Evolutionary conservation across 2,329 filamentous ascomycete species (phyloP), one percentile per base, ranked within the genome.

Genomic region (Corynespora cassiicola): DNA sequence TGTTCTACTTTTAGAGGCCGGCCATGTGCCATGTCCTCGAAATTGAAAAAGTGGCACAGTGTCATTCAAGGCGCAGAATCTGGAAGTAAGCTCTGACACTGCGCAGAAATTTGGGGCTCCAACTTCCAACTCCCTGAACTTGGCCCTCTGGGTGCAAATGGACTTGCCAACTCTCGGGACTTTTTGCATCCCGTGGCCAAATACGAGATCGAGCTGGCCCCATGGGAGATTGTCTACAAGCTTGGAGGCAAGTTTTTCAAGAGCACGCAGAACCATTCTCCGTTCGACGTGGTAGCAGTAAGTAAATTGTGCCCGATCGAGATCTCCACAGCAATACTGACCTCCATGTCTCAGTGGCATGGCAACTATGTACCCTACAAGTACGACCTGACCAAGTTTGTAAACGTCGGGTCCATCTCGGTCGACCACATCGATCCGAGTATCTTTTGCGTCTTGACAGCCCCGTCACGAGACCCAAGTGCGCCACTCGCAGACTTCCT

Each of bases 381-480:
- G 69, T 91, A 91, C 71, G 87, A 90, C 56, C 77, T 91, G 1
- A 85, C 84, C 17, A 81, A 86, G 20, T 91, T 90, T 75, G 87
- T 85, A 69, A 82, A 81, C 27, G 83, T 91, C 28, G 87, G 87
- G 14, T 82, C 77, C 37, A 82, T 88, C 50, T 86, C 82, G 6
- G 88, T 81, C 58, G 87, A 91, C 64, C 87, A 91, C 59, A 86
- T 86, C 1, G 87, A 91, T 59, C 87, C 87, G 0, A 84, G 79
- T 47, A 90, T 91, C 64, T 91, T 86, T 70, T 90, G 80, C 19
- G 82, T 85, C 3, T 70, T 85, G 12, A 80, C 82, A 0, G 81
- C 78, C 1, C 77, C 76, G 4, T 79, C 79, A 3, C 71, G 78
- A 49, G 72, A 79, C 43, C 64, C 72, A 0, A 81, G 84, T 5